These are phyloP conservation scores for Salisapilia sapeloensis DNA, from an alignment of 352 stramenopile species.

Conservation along the genomic window DNA sequence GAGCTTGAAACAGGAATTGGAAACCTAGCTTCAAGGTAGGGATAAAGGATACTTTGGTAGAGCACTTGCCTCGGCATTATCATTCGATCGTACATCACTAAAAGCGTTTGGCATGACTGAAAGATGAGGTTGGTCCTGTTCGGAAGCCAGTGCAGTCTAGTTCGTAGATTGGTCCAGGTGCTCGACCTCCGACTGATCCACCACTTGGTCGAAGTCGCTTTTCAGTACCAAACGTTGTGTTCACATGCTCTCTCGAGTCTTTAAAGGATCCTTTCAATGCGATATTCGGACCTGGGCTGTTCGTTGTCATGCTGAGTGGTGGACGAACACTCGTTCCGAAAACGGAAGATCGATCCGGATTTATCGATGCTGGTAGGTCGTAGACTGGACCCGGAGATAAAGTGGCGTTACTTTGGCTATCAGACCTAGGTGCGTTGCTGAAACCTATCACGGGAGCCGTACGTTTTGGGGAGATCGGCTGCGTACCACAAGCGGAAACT, in stretches of 20 bases:
- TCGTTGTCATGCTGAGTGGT: constrained; percentile 28
- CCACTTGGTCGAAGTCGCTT: constrained; percentile 15
- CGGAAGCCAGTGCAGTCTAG: constrained; percentile 36
- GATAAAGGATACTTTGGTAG: too few species aligned
- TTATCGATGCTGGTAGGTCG: constrained; percentile 29
- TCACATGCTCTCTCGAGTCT: constrained; percentile 19
- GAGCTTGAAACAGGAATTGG: too few species aligned
- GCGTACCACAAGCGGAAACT: constrained; percentile 29
- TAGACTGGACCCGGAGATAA: constrained; percentile 63
- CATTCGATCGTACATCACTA: too few species aligned
- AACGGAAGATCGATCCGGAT: constrained; percentile 21
- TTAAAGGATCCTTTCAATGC: constrained; percentile 36
- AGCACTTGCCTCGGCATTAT: too few species aligned
- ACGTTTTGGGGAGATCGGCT: constrained; percentile 30
- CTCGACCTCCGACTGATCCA: constrained; percentile 1
- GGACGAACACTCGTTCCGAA: constrained; percentile 40
- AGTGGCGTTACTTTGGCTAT: constrained; percentile 29
- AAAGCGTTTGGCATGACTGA: constrained; percentile 60
- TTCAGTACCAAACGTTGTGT: constrained; percentile 61
- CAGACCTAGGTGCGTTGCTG: constrained; percentile 33
- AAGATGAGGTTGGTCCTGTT: constrained; percentile 28
- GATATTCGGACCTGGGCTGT: constrained; percentile 43
- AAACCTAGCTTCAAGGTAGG: too few species aligned
- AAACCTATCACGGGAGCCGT: constrained; percentile 34
- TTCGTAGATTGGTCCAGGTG: constrained; percentile 58